Conservation (phyloP, 1,284 basidiomycete species). For the Pseudozyma sp. region DNA sequence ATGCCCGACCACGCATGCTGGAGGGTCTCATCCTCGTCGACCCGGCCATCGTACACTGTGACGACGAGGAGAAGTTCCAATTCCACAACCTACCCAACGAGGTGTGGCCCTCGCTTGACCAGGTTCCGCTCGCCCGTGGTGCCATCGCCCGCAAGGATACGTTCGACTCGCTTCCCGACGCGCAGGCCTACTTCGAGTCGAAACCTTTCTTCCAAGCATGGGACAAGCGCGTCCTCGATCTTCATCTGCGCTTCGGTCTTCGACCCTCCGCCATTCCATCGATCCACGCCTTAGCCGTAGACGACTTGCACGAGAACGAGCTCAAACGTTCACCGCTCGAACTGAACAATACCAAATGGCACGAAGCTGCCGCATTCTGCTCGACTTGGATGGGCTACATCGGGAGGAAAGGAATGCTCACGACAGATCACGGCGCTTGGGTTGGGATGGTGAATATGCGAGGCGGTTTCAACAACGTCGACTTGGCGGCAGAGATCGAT, state of each 20-base stretch:
- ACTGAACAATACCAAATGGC: slow-evolving; percentile 59
- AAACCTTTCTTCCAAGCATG: slow-evolving; percentile 79
- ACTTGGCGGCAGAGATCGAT: slow-evolving; percentile 32
- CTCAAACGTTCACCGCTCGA: slow-evolving; percentile 35
- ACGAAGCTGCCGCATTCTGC: slow-evolving; percentile 58
- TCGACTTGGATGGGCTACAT: slow-evolving; percentile 39
- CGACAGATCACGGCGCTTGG: slow-evolving; percentile 29
- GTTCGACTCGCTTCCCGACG: slow-evolving; percentile 72
- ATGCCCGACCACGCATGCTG: slow-evolving; percentile 78
- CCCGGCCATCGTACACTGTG: slow-evolving; percentile 75
- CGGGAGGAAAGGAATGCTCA: slow-evolving; percentile 21
- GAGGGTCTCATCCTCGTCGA: slow-evolving; percentile 81
- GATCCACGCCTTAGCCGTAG: slow-evolving; percentile 20
- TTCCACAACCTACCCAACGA: slow-evolving; percentile 21
- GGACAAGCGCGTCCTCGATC: slow-evolving; percentile 77
- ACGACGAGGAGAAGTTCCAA: slow-evolving; percentile 18
- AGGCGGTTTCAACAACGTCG: slow-evolving; percentile 30
- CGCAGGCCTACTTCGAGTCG: slow-evolving; percentile 71
- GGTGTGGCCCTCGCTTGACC: slow-evolving; percentile 16
- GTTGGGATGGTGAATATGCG: slow-evolving; percentile 36
- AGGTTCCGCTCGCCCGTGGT: slow-evolving; percentile 67
- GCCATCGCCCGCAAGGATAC: slow-evolving; percentile 76
- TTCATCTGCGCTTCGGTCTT: slow-evolving; percentile 78
- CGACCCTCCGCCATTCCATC: slow-evolving; percentile 28
- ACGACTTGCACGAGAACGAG: slow-evolving; percentile 36